A percentile compares a stretch with the other conserved stretches of the same genome.
phyloP scores from a whole-genome alignment of 768 basidiomycete genomes.

The Mycena maculata region DNA sequence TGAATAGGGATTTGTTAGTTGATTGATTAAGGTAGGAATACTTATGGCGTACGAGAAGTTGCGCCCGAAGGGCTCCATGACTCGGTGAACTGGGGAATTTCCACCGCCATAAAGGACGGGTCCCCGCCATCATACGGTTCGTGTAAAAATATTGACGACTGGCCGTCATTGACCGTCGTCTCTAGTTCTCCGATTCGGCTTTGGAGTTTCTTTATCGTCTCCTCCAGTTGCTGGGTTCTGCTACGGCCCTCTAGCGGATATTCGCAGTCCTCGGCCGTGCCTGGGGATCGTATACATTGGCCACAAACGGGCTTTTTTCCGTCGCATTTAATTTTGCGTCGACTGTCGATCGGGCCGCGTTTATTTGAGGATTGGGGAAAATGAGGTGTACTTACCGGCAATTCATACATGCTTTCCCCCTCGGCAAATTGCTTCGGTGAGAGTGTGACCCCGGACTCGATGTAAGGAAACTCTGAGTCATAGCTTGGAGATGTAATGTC shows the following conservation, averaged over 20 bases:
- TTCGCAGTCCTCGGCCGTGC: conserved; percentile 64
- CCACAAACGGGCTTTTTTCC: conserved; percentile 61
- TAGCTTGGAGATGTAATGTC: neutral
- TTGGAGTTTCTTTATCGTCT: conserved; percentile 56
- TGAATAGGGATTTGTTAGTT: neutral
- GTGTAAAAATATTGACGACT: conserved; percentile 24
- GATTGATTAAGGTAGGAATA: neutral
- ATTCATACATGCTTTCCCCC: conserved; percentile 32
- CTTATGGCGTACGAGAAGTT: conserved; percentile 13
- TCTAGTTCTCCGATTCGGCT: conserved; percentile 57
- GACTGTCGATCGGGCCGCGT: conserved; percentile 2
- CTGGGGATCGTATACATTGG: conserved; percentile 58
- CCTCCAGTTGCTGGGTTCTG: conserved; percentile 58
- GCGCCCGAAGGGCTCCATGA: conserved; percentile 11
- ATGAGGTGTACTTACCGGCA: conserved; percentile 12
- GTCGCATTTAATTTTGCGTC: conserved; percentile 57
- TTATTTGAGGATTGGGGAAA: neutral
- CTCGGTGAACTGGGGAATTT: conserved; percentile 11
- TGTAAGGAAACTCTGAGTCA: conserved; percentile 25
- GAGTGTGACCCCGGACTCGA: conserved; percentile 3
- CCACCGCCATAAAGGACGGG: conserved; percentile 20
- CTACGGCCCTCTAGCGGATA: conserved; percentile 60
- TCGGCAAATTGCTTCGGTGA: conserved; percentile 28
- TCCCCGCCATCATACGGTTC: conserved; percentile 30
- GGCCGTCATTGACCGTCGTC: conserved; percentile 39